A percentile compares a stretch with the other conserved stretches of the same genome.
phyloP scores from a whole-genome alignment of 2,329 filamentous ascomycete genomes.

The Aureobasidium uvarum region DNA sequence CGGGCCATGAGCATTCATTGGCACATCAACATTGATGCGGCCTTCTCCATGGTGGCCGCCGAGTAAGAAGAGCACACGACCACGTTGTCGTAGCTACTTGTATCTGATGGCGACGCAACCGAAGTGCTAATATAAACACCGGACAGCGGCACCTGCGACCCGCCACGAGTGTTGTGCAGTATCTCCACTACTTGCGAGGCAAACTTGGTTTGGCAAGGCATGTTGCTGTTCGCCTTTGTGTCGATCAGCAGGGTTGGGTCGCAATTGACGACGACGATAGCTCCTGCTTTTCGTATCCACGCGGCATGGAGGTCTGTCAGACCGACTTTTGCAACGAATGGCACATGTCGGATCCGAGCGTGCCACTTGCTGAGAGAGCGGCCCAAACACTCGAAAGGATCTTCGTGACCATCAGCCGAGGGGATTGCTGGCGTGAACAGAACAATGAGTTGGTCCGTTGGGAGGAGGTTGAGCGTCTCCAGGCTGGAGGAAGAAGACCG shows the following conservation, averaged over 20 bases:
- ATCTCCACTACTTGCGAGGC: constrained; percentile 27
- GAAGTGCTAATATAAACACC: not conserved
- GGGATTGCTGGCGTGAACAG: constrained; percentile 47
- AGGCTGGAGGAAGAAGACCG: constrained; percentile 14
- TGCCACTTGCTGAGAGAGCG: constrained; percentile 61
- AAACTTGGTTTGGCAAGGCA: constrained; percentile 32
- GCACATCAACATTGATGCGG: constrained; percentile 16
- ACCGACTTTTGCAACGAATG: constrained; percentile 63
- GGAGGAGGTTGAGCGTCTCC: constrained; percentile 30
- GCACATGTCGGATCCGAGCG: constrained; percentile 65
- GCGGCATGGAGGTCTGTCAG: constrained; percentile 63
- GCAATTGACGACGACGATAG: constrained; percentile 61
- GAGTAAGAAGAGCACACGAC: constrained; percentile 24
- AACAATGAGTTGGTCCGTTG: constrained; percentile 44
- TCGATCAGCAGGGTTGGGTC: constrained; percentile 36
- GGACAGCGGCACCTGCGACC: not conserved
- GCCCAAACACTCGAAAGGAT: constrained; percentile 72
- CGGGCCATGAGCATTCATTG: not conserved
- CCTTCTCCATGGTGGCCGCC: constrained; percentile 9
- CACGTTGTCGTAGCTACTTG: constrained; percentile 14
- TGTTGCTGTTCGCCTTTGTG: constrained; percentile 34
- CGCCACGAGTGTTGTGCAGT: not conserved
- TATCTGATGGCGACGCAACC: not conserved
- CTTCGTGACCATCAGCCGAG: constrained; percentile 41
- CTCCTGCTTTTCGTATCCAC: constrained; percentile 60